Conservation (phyloP, 148 eudicot species). For the Vaccinium darrowii region DNA sequence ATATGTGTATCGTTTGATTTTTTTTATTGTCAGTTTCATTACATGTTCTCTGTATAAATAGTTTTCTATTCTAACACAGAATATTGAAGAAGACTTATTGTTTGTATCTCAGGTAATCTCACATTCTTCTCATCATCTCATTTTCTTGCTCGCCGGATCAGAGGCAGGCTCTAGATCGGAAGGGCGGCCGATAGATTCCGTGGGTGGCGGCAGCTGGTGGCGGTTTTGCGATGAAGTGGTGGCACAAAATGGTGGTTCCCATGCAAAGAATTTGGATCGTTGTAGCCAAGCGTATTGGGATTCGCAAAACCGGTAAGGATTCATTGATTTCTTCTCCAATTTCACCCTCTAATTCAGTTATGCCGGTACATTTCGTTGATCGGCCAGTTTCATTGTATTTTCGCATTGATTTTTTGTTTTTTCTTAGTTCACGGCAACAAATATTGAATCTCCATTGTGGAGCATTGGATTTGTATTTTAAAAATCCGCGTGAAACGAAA, state of each 20-base stretch:
- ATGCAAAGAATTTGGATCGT: constrained; percentile 27
- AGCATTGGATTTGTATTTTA: background rate
- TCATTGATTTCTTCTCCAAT: background rate
- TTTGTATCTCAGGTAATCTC: background rate
- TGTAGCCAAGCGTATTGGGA: constrained; percentile 25
- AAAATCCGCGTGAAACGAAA: background rate
- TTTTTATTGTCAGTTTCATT: background rate
- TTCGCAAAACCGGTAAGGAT: constrained; percentile 33
- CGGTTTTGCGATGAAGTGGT: constrained; percentile 27
- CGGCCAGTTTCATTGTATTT: no score
- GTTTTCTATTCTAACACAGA: background rate
- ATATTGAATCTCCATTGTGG: no score
- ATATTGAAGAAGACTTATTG: background rate
- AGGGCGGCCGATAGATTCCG: background rate
- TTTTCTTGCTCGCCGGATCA: background rate
- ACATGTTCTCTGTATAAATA: background rate
- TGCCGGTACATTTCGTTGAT: no score
- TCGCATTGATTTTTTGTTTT: no score
- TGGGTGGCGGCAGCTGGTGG: background rate
- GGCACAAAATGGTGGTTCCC: constrained; percentile 26
- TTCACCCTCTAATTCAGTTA: background rate
- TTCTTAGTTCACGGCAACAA: no score
- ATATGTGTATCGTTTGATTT: background rate
- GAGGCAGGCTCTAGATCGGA: constrained; percentile 5
- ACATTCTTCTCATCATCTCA: background rate